Base-by-base conservation (phyloP, 306 rosid species). In the Chamaecrista fasciculata region DNA sequence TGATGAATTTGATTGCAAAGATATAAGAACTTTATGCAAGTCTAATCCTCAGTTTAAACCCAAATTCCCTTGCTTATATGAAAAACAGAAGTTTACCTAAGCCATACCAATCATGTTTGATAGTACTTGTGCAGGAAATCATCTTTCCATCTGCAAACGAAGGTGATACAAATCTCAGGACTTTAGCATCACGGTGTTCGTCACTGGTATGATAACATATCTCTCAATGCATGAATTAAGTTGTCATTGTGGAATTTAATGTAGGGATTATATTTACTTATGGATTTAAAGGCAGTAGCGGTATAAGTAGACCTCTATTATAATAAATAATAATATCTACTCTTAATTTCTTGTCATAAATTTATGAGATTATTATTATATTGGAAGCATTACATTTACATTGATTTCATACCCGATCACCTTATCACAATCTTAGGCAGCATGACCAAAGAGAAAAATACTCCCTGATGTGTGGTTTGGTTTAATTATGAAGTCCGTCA, bases 121-220 rank as follows among this genome's bases (percentile, higher is more conserved):
- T 19, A 15, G 72, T 69, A 24, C 46, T 19, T 39, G 24, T 77
- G 80, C 71, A 91, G 99, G 96, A 81, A 64, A 75, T 88, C 58
- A 76, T 94, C 83, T 86, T 91, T 71, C 88, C 92, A 73, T 52
- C 90, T 56, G 58, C 65, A 78, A 74, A 76, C 73, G 81, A 79
- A 63, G 95, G 76, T 55, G 85, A 84, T 49, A 84, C 86, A 11
- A 83, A 88, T 80, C 92, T 94, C 31, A 87, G 81, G 75, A 63
- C 69, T 72, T 47, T 94, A 40, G 89, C 83, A 29, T 72, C 79
- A 11, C 74, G 70, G 58, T 83, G 89, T 78, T 88, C 96, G 4
- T 87, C 99, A n/a, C 79, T 91, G 96, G 99, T 94, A 91, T 57
- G 79, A 16, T 67, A 56, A 42, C 57, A 19, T 34, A 48, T 62